Conservation (phyloP, 1,284 basidiomycete species). For the Fomitopsis pinicola region DNA sequence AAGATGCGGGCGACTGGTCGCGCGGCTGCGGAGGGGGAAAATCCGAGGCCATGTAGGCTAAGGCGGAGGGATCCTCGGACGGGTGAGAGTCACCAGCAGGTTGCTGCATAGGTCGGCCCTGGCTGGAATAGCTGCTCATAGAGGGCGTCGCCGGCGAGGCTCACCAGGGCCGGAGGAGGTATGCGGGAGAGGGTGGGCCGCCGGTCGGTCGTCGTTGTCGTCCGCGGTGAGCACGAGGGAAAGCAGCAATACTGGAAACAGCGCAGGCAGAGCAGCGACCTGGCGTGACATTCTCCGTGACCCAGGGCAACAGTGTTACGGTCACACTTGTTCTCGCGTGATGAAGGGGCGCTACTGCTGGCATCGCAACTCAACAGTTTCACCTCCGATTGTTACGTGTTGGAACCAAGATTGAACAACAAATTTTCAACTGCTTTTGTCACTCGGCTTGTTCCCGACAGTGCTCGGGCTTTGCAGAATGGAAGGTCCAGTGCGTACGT, state of each 20-base stretch:
- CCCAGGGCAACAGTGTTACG: background rate
- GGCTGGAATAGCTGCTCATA: slow-evolving; percentile 23
- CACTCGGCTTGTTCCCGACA: background rate
- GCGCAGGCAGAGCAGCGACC: slow-evolving; percentile 7
- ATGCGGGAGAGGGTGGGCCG: background rate
- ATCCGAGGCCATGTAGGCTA: slow-evolving; percentile 29
- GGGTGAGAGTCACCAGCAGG: slow-evolving; percentile 17
- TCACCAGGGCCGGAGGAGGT: slow-evolving; percentile 13
- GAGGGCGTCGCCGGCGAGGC: slow-evolving; percentile 11
- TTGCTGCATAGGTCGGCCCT: slow-evolving; percentile 24
- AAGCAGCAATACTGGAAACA: slow-evolving; percentile 11
- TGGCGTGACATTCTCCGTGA: background rate
- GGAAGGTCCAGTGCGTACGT: too few relatives aligned
- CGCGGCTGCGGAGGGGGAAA: slow-evolving; percentile 15
- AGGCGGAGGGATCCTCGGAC: slow-evolving; percentile 25
- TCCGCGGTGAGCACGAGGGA: slow-evolving; percentile 11
- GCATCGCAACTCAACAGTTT: background rate
- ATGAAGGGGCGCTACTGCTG: background rate
- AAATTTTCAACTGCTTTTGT: background rate
- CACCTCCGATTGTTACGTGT: background rate
- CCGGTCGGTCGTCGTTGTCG: slow-evolving; percentile 5
- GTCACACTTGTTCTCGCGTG: background rate
- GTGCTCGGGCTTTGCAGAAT: too few relatives aligned
- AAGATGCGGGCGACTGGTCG: slow-evolving; percentile 12
- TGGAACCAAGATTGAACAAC: background rate